Conservation (phyloP, 176 grass and related monocot species). For the Microstegium vimineum region DNA sequence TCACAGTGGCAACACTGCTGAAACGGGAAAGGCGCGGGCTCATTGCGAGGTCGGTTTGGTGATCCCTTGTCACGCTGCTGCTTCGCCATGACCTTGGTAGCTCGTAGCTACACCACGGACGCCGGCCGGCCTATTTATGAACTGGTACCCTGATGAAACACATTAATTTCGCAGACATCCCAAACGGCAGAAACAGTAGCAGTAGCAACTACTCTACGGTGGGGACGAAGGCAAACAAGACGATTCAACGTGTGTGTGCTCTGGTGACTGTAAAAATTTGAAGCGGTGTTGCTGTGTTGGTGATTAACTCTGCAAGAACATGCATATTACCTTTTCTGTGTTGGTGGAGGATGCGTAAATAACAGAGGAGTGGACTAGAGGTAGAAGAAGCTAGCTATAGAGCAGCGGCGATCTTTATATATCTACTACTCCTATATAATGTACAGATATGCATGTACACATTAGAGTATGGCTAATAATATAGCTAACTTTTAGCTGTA, state of each 20-base stretch:
- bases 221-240: too few species aligned
- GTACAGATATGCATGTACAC: too few species aligned
- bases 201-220: too few species aligned
- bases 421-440: too few species aligned
- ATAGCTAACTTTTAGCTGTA: too few species aligned
- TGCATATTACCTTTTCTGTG: too few species aligned
- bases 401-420: neutral
- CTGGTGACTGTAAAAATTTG: too few species aligned
- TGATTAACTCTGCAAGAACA: too few species aligned
- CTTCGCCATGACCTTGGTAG: conserved; percentile 14
- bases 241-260: too few species aligned
- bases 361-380: neutral
- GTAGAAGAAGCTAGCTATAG: neutral
- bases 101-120: neutral
- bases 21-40: conserved; percentile 2
- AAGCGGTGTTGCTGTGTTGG: too few species aligned
- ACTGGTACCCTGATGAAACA: neutral
- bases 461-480: too few species aligned
- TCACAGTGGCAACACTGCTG: conserved; percentile 9
- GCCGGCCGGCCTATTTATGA: neutral
- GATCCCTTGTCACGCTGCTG: conserved; percentile 16
- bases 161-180: neutral
- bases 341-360: neutral
- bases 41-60: neutral
- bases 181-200: neutral